Base-by-base conservation (phyloP, 2,329 filamentous ascomycete species). In the Penicillium freii region DNA sequence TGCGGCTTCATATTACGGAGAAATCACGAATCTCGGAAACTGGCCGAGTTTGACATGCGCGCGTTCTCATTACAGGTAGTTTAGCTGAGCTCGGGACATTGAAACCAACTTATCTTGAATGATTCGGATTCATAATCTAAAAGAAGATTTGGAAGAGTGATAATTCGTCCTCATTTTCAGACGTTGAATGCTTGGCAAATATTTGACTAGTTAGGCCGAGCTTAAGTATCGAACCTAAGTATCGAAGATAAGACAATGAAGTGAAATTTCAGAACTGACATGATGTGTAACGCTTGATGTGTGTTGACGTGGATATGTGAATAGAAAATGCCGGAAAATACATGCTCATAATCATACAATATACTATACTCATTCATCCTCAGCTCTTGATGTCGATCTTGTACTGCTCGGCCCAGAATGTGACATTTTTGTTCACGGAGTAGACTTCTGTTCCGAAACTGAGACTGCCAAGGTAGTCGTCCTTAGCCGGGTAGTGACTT, bases 391-490 rank as follows among this genome's bases (percentile, higher is more conserved):
- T 66, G 33, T 71, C 68, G 52, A 76, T 66, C 36, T 63, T 62
- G 46, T 75, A 61, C 19, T 63, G 52, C 3, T 70, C 63, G 3
- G 81, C 80, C 34, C 71, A 71, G 60, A 84, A 82, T 1, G 82
- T 84, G 50, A 83, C 80, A 39, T 76, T 77, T 4, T 66, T 63
- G 25, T 66, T 55, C 8, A 77, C 71, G 6, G 70, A 77, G 67
- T 80, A 81, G 0, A 80, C 74, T 65, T 84, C 82, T 15, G 78
- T 78, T 23, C 82, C 82, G 60, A 84, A 80, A 45, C 75, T 75
- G 62, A 83, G 71, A 60, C 82, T 80, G 21, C 81, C 82, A 19
- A 84, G 66, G 65, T 82, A 83, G 63, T 81, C 77, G 1, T 67
- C 58, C 0, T 67, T 58, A 0, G 67, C 71, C 10, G 80, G 80